Conservation (phyloP, 805 yeast species). For the Cyberlindnera xylosilytica region DNA sequence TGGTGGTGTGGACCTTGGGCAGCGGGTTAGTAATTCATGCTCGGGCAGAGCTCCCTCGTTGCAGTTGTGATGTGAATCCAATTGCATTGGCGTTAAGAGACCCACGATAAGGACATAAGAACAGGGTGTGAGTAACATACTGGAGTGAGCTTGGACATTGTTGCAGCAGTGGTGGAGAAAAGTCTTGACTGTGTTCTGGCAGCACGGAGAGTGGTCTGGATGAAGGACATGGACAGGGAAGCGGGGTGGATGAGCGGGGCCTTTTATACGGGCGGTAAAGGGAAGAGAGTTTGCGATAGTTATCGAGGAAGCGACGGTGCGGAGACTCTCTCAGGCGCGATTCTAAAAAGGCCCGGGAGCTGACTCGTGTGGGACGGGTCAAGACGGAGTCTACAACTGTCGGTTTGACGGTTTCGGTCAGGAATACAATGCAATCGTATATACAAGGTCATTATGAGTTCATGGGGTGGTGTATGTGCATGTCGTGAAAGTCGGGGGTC, state of each 20-base stretch:
- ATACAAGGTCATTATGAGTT: no score
- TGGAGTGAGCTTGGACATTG: slow-evolving; percentile 35
- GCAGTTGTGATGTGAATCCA: not conserved
- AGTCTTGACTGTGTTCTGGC: slow-evolving; percentile 22
- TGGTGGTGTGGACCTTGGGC: slow-evolving; percentile 54
- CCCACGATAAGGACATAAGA: slow-evolving; percentile 12
- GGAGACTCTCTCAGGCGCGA: not conserved
- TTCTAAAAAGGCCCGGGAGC: not conserved
- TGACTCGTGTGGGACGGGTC: not conserved
- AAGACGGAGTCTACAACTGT: not conserved
- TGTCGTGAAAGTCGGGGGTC: not conserved
- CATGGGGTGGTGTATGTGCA: not conserved
- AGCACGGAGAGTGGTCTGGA: slow-evolving; percentile 23
- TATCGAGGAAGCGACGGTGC: not conserved
- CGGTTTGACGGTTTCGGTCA: no score
- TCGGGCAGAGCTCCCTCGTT: no score
- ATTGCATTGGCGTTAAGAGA: no score
- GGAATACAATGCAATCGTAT: no score
- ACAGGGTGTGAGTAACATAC: slow-evolving; percentile 21
- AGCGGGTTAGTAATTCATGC: slow-evolving; percentile 18
- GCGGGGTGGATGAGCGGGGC: not conserved
- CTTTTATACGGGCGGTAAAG: not conserved
- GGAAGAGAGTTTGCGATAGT: not conserved
- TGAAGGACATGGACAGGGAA: slow-evolving; percentile 20
- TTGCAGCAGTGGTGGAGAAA: slow-evolving; percentile 25